These are phyloP conservation scores for Phlegmacium glaucopus DNA, from an alignment of 768 basidiomycete genomes.

Conservation along the genomic window DNA sequence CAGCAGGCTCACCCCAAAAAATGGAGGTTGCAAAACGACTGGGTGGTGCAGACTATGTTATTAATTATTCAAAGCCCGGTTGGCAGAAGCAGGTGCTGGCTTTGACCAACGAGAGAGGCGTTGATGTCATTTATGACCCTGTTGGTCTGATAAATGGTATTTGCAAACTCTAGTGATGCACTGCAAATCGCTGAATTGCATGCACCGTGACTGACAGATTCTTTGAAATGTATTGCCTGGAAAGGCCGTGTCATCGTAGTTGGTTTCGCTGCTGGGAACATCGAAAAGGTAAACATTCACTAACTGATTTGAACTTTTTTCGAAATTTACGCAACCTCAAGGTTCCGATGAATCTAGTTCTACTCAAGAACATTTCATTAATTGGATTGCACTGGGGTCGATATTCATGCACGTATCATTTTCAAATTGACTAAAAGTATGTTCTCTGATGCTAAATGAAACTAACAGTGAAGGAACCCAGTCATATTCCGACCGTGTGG, in stretches of 20 bases:
- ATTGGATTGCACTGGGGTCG: constrained; percentile 89
- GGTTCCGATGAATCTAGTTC: constrained; percentile 80
- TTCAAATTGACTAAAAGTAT: background rate
- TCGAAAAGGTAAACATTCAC: constrained; percentile 63
- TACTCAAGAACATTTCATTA: constrained; percentile 83
- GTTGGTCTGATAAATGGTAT: constrained; percentile 73
- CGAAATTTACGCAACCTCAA: constrained; percentile 22
- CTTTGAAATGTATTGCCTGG: constrained; percentile 91
- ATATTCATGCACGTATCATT: constrained; percentile 54
- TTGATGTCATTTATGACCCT: constrained; percentile 84
- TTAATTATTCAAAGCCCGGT: constrained; percentile 73
- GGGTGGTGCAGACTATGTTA: constrained; percentile 79
- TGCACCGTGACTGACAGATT: constrained; percentile 44
- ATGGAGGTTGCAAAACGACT: constrained; percentile 69
- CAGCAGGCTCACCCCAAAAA: constrained; percentile 78
- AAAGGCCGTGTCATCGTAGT: constrained; percentile 92
- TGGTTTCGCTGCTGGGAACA: constrained; percentile 83
- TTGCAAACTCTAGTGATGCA: constrained; percentile 4
- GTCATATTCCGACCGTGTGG: constrained; percentile 68
- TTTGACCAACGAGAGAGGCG: constrained; percentile 82
- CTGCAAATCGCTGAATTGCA: background rate
- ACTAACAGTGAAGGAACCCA: constrained; percentile 57
- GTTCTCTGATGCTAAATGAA: constrained; percentile 52
- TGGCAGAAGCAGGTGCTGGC: constrained; percentile 92
- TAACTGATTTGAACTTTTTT: background rate